Conservation (phyloP, 2,329 filamentous ascomycete genomes). For the Elsinoe batatas region DNA sequence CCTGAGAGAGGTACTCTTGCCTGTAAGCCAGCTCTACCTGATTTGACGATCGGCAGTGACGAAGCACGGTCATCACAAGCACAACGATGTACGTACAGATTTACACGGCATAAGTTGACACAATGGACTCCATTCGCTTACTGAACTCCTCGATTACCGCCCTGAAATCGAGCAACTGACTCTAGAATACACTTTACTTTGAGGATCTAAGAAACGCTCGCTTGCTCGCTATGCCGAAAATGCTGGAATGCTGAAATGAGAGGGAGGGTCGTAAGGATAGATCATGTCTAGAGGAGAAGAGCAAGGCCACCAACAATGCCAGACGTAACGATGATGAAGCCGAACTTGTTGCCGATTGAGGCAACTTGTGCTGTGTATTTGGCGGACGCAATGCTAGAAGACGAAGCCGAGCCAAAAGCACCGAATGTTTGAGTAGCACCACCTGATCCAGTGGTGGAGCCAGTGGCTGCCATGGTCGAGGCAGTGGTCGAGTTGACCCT, state of each 20-base stretch:
- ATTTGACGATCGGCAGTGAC: too few relatives aligned
- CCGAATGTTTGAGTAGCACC: slow-evolving; percentile 20
- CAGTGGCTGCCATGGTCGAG: slow-evolving; percentile 35
- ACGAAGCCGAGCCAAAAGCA: slow-evolving; percentile 24
- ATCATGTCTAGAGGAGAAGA: slow-evolving; percentile 23
- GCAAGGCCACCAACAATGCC: slow-evolving; percentile 51
- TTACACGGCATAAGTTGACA: not conserved
- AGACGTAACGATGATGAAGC: slow-evolving; percentile 44
- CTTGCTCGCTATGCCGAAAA: slow-evolving; percentile 13
- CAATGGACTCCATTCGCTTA: slow-evolving; percentile 1
- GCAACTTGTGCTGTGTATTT: slow-evolving; percentile 33
- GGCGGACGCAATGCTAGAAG: slow-evolving; percentile 14
- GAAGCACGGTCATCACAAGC: too few relatives aligned
- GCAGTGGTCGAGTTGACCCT: slow-evolving; percentile 48
- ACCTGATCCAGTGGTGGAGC: slow-evolving; percentile 29
- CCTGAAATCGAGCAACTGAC: not conserved
- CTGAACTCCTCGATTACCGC: slow-evolving; percentile 7
- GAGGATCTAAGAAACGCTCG: not conserved
- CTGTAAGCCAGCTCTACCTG: too few relatives aligned
- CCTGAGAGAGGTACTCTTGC: too few relatives aligned
- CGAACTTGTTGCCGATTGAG: slow-evolving; percentile 47
- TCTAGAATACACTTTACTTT: not conserved
- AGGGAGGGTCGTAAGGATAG: not conserved
- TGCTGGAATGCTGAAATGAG: not conserved
- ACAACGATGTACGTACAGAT: not conserved